Base-by-base conservation (phyloP, 257 asterid genomes). In the Anisodus tanguticus region DNA sequence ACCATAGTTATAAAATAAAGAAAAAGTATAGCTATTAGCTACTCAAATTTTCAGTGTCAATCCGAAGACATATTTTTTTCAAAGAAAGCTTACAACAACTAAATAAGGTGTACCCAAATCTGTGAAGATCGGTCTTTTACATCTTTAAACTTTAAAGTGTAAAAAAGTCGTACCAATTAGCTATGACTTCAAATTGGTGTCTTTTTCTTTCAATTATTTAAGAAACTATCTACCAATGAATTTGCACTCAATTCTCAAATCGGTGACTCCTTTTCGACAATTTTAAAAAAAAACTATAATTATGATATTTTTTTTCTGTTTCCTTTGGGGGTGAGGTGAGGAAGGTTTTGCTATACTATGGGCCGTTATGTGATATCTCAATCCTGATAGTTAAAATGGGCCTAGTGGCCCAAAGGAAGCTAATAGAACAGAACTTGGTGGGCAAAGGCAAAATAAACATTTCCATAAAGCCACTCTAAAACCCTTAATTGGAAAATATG, bases 401-500 rank as follows among this genome's bases (percentile, higher is more conserved):
- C 79, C 57, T 17, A 71, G 10, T 45, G 59, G 80, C 10, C 59
- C 80, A 45, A 47, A 53, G 58, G 58, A 53, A 11, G 58, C 58
- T 11, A 53, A 53, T 53, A 11, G 58, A 17, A 11, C 16, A 3
- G 58, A 11, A 0, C 5, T 53, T 53, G 15, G 59, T 16, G n/a
- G 5, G 35, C 59, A 11, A 19, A 6, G 74, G 4, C 72, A 12
- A 31, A 31, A 10, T 15, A 12, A 10, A 64, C 16, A 64, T 10
- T 47, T 5, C 19, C 22, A 49, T 12, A 47, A 49, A 22, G 0
- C 62, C 62, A 3, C 47, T 77, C 26, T 53, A 53, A 31, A 77
- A 53, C 64, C 81, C 82, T 77, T 26, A 15, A 74, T 49, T 57
- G 81, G 4, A 13, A 81, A 45, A 43, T 3, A 81, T 81, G 16